These are phyloP conservation scores for Gorgonomyces haynaldii DNA, from an alignment of 192 early-diverging fungal species.

Conservation along the genomic window DNA sequence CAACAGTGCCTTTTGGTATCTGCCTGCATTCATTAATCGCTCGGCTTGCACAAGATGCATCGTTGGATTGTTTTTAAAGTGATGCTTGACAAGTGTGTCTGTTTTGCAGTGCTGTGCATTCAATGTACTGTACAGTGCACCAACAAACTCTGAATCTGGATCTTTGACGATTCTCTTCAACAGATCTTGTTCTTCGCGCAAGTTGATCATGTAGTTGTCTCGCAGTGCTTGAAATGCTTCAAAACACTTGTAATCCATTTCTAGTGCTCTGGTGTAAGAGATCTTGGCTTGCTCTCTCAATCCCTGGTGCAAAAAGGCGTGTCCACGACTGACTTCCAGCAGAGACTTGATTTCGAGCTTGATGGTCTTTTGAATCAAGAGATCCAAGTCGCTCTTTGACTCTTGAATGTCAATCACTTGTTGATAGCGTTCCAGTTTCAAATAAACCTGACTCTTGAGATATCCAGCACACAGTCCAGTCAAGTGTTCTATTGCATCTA, in stretches of 20 bases:
- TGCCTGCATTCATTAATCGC: constrained; percentile 25
- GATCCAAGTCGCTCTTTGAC: no score
- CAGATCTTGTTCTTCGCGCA: constrained; percentile 41
- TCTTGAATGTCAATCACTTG: no score
- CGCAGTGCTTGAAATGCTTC: constrained; percentile 50
- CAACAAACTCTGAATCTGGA: constrained; percentile 3
- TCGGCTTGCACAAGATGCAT: constrained; percentile 47
- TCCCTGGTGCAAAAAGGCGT: constrained; percentile 34
- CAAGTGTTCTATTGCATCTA: no score
- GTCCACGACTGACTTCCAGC: constrained; percentile 50
- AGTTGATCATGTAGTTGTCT: constrained; percentile 46
- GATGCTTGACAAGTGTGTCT: constrained; percentile 18
- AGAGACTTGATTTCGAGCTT: constrained; percentile 42
- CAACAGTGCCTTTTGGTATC: constrained; percentile 28
- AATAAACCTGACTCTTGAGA: no score
- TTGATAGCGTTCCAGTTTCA: no score
- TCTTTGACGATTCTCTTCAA: background rate
- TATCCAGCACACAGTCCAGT: no score
- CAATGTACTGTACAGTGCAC: constrained; percentile 4
- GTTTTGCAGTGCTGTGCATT: constrained; percentile 1
- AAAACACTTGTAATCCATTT: constrained; percentile 50
- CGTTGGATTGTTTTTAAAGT: constrained; percentile 34
- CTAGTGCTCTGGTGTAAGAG: constrained; percentile 49
- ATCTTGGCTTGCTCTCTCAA: constrained; percentile 43
- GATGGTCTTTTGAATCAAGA: no score